phyloP scores from a whole-genome alignment of 306 rosid species.

The Rosa persica region DNA sequence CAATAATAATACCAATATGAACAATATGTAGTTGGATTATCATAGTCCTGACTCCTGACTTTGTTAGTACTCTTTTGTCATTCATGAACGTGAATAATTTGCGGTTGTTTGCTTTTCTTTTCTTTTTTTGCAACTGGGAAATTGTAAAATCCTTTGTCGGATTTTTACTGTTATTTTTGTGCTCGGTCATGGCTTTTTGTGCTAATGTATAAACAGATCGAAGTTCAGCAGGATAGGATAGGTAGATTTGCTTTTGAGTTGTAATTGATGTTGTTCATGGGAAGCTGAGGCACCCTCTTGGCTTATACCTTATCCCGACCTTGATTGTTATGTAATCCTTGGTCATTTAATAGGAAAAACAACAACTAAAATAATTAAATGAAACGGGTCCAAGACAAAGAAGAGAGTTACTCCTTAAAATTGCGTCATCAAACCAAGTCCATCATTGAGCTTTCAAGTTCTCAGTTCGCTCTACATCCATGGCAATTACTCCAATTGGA shows the following conservation, averaged over 20 bases:
- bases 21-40: neutral
- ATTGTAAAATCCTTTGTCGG: no score
- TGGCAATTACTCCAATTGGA: constrained; percentile 18
- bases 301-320: neutral
- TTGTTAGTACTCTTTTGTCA: neutral
- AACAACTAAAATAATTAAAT: neutral
- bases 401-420: neutral
- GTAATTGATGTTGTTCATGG: neutral
- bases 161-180: no score
- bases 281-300: neutral
- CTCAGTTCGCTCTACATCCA: neutral
- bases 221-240: no score
- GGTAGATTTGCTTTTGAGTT: neutral
- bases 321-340: no score
- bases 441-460: neutral
- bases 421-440: neutral
- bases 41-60: neutral
- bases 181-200: neutral
- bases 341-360: neutral
- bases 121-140: neutral
- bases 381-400: neutral
- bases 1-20: neutral
- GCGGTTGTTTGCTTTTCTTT: neutral
- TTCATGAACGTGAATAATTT: neutral
- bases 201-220: neutral